A percentile compares a stretch with the other conserved stretches of the same genome.
Evolutionary conservation across 2,329 filamentous ascomycete genomes (phyloP).

Genomic region (Trichoderma sp.): DNA sequence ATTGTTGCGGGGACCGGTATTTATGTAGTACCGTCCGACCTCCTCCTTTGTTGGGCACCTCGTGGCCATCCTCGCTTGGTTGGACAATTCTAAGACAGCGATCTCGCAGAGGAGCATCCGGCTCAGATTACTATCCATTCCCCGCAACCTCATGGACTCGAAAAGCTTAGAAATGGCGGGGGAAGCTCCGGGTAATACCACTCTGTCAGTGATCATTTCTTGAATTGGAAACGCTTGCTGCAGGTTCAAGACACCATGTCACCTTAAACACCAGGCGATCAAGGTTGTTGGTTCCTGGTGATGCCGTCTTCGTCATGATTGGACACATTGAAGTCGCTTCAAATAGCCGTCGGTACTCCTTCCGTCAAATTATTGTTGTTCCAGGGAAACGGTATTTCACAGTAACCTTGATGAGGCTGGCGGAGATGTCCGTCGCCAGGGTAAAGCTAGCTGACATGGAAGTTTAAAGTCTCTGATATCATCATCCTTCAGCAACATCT

Average conservation of each 20-base stretch:
- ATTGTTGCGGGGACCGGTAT: neutral
- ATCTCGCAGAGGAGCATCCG: slow-evolving; percentile 1
- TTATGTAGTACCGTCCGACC: slow-evolving; percentile 3
- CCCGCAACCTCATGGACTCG: neutral
- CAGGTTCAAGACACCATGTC: slow-evolving; percentile 18
- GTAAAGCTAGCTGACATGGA: neutral
- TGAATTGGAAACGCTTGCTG: slow-evolving; percentile 7
- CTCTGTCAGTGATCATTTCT: slow-evolving; percentile 9
- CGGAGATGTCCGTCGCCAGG: neutral
- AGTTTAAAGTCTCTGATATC: neutral
- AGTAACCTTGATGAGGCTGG: neutral
- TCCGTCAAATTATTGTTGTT: neutral
- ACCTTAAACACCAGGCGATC: neutral
- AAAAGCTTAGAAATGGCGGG: neutral
- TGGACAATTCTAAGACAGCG: slow-evolving; percentile 1
- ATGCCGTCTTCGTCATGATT: neutral
- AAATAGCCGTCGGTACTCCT: slow-evolving; percentile 17
- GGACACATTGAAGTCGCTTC: neutral
- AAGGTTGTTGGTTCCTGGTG: neutral
- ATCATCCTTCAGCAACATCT: neutral
- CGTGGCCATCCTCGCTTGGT: neutral
- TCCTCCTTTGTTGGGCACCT: neutral
- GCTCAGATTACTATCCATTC: neutral
- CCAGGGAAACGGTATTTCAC: neutral
- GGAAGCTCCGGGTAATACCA: slow-evolving; percentile 12